A percentile compares a stretch with the other conserved stretches of the same genome.
Conservation (phyloP, 805 yeast species). For the Saccharomycopsis sp. region DNA sequence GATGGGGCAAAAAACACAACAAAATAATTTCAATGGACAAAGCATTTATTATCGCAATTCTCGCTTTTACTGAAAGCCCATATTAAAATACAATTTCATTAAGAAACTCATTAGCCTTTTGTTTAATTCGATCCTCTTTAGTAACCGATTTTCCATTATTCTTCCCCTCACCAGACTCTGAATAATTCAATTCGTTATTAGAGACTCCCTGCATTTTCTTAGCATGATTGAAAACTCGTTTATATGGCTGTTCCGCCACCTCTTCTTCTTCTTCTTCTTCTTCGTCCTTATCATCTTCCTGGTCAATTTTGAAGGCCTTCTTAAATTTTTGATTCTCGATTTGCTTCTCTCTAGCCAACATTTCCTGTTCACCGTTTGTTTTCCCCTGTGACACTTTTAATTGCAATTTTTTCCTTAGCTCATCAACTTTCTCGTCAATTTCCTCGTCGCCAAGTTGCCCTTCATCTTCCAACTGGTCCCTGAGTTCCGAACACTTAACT, state of each 20-base stretch:
- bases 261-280: not conserved
- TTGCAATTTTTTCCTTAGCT: not conserved
- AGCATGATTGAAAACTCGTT: not conserved
- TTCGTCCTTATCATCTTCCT: constrained; percentile 2
- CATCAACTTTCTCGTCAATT: constrained; percentile 2
- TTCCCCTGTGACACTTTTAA: not conserved
- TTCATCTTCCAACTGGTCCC: constrained; percentile 11
- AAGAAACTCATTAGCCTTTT: constrained; percentile 10
- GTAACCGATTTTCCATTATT: not conserved
- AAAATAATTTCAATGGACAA: not conserved
- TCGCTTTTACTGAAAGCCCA: too few relatives aligned
- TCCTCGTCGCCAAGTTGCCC: constrained; percentile 1
- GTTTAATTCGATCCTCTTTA: not conserved
- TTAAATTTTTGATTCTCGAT: constrained; percentile 3
- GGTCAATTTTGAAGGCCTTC: constrained; percentile 1
- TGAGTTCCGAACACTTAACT: not conserved
- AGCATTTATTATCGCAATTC: not conserved
- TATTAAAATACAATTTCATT: constrained; percentile 4
- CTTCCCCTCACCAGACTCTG: not conserved
- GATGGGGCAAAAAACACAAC: not conserved
- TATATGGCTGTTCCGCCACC: not conserved
- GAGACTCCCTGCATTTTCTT: not conserved
- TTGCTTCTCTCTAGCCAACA: constrained; percentile 1
- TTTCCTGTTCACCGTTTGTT: not conserved
- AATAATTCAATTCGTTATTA: not conserved